Evolutionary conservation across 768 basidiomycete species (phyloP), one percentile per base, ranked within the genome.

Genomic region (Cystobasidium tubakii): DNA sequence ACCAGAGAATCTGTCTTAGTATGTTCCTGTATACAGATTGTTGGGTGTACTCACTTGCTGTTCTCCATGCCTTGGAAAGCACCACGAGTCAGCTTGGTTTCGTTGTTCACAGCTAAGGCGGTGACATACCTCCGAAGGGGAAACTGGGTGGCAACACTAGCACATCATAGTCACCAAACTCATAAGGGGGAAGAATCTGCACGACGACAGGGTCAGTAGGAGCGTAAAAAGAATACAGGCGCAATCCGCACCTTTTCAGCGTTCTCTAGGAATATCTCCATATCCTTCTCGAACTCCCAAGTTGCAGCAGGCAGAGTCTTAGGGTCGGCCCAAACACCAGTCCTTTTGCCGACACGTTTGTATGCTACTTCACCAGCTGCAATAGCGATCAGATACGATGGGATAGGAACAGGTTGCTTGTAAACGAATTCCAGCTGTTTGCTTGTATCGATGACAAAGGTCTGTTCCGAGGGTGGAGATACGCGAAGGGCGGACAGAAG

Each of bases 261-360:
- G 27, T 17, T 10, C 15, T 12, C 36, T 46, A 74, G 79, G 66
- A 55, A 92, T 89, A 85, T 86, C 19, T 87, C 86, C 1, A 91
- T 92, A 79, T 96, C 92, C 75, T 89, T 87, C 74, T 85, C 87
- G 79, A 98, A 98, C 80, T 98, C 94, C 86, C 89, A 89, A 77
- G 87, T 89, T 0, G 89, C 87, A 1, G 84, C 85, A 0, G 91
- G 88, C 74, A 96, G 85, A 34, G 88, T 80, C 77, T 89, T 87
- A 0, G 92, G 92, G 82, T 97, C 92, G 0, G 92, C 87, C 94
- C 94, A 97, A 3, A 93, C 85, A 0, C 94, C 94, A 17, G 85
- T 87, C 90, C 95, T 92, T 76, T 86, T 88, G 21, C 87, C 89
- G 42, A 85, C 62, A 43, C 86, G 46, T 65, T 76, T 60, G 65